Percentiles rank a stretch among this genome's conserved stretches.
Evolutionary conservation across 441 rosid genomes (phyloP).

Genomic region (Populus hybrid): DNA sequence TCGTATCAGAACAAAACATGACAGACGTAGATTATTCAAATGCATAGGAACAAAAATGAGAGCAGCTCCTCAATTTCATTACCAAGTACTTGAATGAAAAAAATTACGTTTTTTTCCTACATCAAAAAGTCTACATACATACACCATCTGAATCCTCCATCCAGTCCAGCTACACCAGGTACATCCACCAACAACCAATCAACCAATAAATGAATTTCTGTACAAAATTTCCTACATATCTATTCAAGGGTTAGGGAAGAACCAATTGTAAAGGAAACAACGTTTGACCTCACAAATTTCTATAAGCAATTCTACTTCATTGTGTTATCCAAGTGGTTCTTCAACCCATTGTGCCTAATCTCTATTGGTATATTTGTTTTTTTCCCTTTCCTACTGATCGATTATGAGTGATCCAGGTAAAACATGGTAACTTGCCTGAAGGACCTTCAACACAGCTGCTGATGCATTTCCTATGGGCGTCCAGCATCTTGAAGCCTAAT

Average conservation of each 20-base stretch:
- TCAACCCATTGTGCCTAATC: not conserved
- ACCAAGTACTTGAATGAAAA: constrained; percentile 11
- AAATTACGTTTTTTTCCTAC: not conserved
- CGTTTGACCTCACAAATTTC: not conserved
- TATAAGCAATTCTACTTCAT: not conserved
- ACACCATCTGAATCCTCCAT: constrained; percentile 5
- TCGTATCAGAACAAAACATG: no score
- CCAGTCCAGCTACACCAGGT: constrained; percentile 15
- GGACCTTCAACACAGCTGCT: not conserved
- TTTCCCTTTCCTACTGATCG: constrained; percentile 1
- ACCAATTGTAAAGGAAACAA: constrained; percentile 8
- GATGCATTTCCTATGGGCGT: constrained; percentile 21
- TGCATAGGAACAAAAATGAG: not conserved
- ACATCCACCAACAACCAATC: constrained; percentile 33
- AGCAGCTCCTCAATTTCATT: not conserved
- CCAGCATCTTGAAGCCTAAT: constrained; percentile 51
- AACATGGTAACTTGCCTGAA: constrained; percentile 2
- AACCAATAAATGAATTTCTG: constrained; percentile 59
- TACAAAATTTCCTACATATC: constrained; percentile 40
- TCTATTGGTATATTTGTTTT: constrained; percentile 3
- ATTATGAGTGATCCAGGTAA: not conserved
- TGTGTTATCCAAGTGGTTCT: not conserved
- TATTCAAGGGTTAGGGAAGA: constrained; percentile 13
- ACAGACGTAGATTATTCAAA: no score
- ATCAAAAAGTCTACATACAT: constrained; percentile 1